phyloP scores from a whole-genome alignment of 371 early-diverging fungal species.

The Dichotomocladium elegans region DNA sequence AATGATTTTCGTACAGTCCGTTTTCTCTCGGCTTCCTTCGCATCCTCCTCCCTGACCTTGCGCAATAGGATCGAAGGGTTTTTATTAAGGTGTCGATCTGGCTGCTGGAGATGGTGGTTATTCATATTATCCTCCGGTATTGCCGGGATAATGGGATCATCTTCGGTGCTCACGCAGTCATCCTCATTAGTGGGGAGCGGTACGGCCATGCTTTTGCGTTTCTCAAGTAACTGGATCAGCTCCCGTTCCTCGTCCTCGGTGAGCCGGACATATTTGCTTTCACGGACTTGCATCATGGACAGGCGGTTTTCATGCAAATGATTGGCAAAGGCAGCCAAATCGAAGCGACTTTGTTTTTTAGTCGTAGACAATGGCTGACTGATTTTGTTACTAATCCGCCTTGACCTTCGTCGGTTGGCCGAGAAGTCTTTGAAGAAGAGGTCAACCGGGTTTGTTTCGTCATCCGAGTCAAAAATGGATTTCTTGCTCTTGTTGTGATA shows the following conservation, averaged over 20 bases:
- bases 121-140: not conserved
- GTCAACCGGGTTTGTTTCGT: constrained; percentile 26
- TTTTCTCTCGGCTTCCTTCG: constrained; percentile 1
- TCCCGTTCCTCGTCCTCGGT: constrained; percentile 46
- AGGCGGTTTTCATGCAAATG: constrained; percentile 43
- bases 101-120: constrained; percentile 4
- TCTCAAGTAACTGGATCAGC: constrained; percentile 23
- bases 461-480: constrained; percentile 20
- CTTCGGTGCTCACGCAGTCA: no score
- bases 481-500: constrained; percentile 1
- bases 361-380: not conserved
- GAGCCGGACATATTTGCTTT: constrained; percentile 27
- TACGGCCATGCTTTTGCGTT: constrained; percentile 13
- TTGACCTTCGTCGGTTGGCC: not conserved
- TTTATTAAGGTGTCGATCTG: constrained; percentile 6
- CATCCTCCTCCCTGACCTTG: constrained; percentile 2
- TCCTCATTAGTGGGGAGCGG: not conserved
- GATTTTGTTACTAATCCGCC: not conserved
- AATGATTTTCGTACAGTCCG: constrained; percentile 13
- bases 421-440: constrained; percentile 38
- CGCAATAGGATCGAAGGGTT: constrained; percentile 16
- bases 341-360: constrained; percentile 16
- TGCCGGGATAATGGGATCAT: not conserved
- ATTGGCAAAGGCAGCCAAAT: constrained; percentile 36
- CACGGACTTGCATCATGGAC: constrained; percentile 34